Conservation (phyloP, 2,329 filamentous ascomycete genomes). For the Hypomyces rosellus region DNA sequence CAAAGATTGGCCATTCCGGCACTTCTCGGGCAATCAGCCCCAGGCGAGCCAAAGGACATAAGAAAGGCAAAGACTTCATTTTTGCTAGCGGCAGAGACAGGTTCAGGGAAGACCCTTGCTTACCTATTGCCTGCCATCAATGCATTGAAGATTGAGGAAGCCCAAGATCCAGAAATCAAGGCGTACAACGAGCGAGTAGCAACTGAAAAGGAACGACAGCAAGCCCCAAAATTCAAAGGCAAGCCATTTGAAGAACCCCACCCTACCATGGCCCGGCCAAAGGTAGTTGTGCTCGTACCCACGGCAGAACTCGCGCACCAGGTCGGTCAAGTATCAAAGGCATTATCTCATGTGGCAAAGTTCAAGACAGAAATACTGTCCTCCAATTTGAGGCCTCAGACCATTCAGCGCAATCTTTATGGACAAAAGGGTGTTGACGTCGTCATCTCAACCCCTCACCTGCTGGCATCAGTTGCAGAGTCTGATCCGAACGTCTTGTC, state of each 20-base stretch:
- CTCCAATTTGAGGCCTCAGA: slow-evolving; percentile 64
- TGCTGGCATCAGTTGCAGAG: slow-evolving; percentile 81
- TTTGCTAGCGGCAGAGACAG: slow-evolving; percentile 89
- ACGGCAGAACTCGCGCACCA: slow-evolving; percentile 89
- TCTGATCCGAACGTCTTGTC: slow-evolving; percentile 87
- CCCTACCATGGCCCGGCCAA: slow-evolving; percentile 70
- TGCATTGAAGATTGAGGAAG: slow-evolving; percentile 72
- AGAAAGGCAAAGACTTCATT: slow-evolving; percentile 48
- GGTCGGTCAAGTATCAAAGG: slow-evolving; percentile 74
- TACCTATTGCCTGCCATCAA: slow-evolving; percentile 83
- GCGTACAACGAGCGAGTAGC: slow-evolving; percentile 50
- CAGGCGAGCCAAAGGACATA: slow-evolving; percentile 19
- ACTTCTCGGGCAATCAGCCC: slow-evolving; percentile 53
- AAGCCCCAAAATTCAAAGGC: slow-evolving; percentile 46
- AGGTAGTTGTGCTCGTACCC: slow-evolving; percentile 80
- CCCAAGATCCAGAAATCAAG: slow-evolving; percentile 50
- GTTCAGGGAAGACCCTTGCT: slow-evolving; percentile 92
- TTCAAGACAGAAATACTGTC: slow-evolving; percentile 81
- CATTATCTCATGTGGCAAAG: slow-evolving; percentile 77
- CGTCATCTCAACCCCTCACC: slow-evolving; percentile 79
- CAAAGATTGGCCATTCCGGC: slow-evolving; percentile 84
- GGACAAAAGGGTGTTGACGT: slow-evolving; percentile 76
- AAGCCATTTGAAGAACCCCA: slow-evolving; percentile 64
- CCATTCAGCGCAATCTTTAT: slow-evolving; percentile 83
- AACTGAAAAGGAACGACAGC: slow-evolving; percentile 51